Conservation (phyloP, 192 early-diverging fungal genomes). For the Funneliformis geosporum region DNA sequence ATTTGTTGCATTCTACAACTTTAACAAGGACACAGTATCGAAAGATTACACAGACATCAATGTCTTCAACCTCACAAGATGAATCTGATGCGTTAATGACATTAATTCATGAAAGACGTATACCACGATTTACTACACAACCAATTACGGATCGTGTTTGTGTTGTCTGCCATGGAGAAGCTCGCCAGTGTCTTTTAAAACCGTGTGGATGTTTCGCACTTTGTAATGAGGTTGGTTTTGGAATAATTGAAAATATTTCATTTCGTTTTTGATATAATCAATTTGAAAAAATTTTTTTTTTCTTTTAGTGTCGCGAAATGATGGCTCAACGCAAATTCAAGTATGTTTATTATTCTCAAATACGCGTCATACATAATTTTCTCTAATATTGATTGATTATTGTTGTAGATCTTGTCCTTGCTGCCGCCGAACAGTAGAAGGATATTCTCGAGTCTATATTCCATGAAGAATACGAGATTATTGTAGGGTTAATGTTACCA, state of each 20-base stretch:
- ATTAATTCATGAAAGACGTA: constrained; percentile 21
- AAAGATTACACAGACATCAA: constrained; percentile 1
- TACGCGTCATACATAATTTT: background rate
- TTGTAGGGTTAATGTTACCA: background rate
- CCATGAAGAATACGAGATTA: background rate
- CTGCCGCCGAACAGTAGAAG: constrained; percentile 27
- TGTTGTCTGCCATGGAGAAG: constrained; percentile 29
- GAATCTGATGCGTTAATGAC: constrained; percentile 11
- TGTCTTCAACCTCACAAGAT: constrained; percentile 4
- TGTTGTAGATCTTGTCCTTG: constrained; percentile 26
- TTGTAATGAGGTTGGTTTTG: constrained; percentile 11
- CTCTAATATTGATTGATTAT: background rate
- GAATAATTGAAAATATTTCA: background rate
- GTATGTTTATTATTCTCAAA: background rate
- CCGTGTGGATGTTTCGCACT: constrained; percentile 28
- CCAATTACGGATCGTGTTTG: constrained; percentile 31
- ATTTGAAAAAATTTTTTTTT: background rate
- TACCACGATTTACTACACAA: background rate
- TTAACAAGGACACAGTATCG: constrained; percentile 29
- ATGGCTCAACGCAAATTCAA: constrained; percentile 27
- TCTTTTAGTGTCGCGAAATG: constrained; percentile 8
- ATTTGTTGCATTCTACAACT: constrained; percentile 27
- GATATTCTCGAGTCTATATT: constrained; percentile 29
- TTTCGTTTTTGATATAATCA: background rate
- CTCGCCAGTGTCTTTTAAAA: constrained; percentile 31